Percentiles rank a stretch among this genome's conserved stretches.
These are phyloP conservation scores for Pyrenochaeta sp. DNA, from an alignment of 2,329 filamentous ascomycete species.

Conservation along the genomic window DNA sequence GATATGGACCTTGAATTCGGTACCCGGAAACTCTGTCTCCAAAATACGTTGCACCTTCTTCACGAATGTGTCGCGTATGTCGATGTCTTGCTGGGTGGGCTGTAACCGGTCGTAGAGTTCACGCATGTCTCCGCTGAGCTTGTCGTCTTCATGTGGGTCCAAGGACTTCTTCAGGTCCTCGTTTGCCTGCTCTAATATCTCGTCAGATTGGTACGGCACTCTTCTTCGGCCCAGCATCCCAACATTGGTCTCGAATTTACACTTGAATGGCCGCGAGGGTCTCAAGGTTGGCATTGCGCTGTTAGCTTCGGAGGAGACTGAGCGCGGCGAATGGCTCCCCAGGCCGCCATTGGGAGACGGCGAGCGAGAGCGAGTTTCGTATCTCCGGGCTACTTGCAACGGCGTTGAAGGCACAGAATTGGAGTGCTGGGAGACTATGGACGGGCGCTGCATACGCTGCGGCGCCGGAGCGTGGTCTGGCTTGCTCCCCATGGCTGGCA, in stretches of 20 bases:
- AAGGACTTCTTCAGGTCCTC: conserved; percentile 67
- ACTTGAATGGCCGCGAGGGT: conserved; percentile 66
- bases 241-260: conserved; percentile 88
- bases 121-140: conserved; percentile 81
- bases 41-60: conserved; percentile 86
- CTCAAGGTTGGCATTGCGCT: conserved; percentile 73
- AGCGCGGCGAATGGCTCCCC: conserved; percentile 84
- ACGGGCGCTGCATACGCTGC: conserved; percentile 52
- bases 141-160: conserved; percentile 50
- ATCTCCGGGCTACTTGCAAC: conserved; percentile 83
- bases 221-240: conserved; percentile 77
- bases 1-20: conserved; percentile 87
- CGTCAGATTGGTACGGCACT: conserved; percentile 91
- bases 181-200: conserved; percentile 75
- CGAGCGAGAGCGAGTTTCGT: conserved; percentile 76
- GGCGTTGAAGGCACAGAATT: conserved; percentile 94
- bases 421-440: conserved; percentile 71
- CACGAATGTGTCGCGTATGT: conserved; percentile 77
- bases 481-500: conserved; percentile 37
- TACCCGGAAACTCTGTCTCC: conserved; percentile 89
- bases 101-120: conserved; percentile 85
- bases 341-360: conserved; percentile 79
- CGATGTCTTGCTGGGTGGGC: conserved; percentile 80
- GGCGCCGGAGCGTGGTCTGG: conserved; percentile 30
- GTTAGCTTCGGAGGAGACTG: conserved; percentile 88